A percentile compares a stretch with the other conserved stretches of the same genome.
Evolutionary conservation across 129 eudicot genomes (phyloP).

Genomic region (Tagetes erecta): DNA sequence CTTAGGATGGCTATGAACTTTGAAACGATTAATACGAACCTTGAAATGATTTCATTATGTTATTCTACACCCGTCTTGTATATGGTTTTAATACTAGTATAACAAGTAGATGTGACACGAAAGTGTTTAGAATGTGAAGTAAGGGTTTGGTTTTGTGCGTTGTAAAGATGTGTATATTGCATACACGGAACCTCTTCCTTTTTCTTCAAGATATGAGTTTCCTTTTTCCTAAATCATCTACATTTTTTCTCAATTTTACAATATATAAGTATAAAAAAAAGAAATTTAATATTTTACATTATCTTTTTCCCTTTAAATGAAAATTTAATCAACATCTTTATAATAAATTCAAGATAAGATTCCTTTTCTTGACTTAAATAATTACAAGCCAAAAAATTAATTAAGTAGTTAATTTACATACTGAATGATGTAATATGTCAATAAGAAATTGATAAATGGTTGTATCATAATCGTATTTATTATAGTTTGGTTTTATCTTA

Average conservation of each 20-base stretch:
- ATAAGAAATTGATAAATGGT: neutral
- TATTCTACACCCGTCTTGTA: too few species aligned
- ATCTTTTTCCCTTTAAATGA: constrained; percentile 14
- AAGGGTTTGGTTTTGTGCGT: constrained; percentile 7
- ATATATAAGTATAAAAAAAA: neutral
- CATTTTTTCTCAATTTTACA: neutral
- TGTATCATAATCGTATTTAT: neutral
- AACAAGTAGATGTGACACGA: neutral
- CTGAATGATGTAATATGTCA: neutral
- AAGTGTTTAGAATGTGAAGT: neutral
- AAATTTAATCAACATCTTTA: constrained; percentile 5
- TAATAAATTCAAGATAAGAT: constrained; percentile 23
- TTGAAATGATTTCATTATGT: too few species aligned
- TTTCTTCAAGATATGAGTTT: constrained; percentile 19
- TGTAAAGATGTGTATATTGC: constrained; percentile 18
- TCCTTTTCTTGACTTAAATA: constrained; percentile 28
- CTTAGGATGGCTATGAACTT: too few species aligned
- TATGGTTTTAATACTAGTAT: too few species aligned
- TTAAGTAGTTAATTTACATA: neutral
- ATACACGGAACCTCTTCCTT: constrained; percentile 31
- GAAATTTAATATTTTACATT: constrained; percentile 18
- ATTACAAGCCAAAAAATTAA: constrained; percentile 4
- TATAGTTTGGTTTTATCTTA: neutral
- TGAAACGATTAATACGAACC: too few species aligned
- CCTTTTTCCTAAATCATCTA: neutral